Evolutionary conservation across 345 rosid genomes (phyloP).

Genomic region (Citrus mangshanensis): DNA sequence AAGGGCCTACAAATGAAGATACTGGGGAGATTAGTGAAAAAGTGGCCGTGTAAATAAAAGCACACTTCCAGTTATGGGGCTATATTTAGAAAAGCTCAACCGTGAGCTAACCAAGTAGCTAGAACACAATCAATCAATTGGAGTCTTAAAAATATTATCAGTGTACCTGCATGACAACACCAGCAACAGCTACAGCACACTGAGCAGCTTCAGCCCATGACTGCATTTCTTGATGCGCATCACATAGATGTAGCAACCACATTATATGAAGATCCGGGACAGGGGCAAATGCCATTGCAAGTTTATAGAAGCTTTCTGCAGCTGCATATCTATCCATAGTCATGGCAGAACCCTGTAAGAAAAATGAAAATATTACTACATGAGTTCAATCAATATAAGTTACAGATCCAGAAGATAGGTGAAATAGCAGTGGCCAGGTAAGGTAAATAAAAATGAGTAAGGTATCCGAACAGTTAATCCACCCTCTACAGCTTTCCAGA

Average conservation of each 20-base stretch:
- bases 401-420: background rate
- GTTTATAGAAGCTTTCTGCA: conserved; percentile 95
- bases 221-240: conserved; percentile 99
- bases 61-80: background rate
- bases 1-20: conserved; percentile 59
- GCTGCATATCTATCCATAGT: conserved; percentile 92
- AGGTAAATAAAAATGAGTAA: background rate
- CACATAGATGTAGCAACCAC: conserved; percentile 98
- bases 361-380: conserved; percentile 5
- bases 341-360: conserved; percentile 68
- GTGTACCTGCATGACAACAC: conserved; percentile 89
- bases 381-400: conserved; percentile 1
- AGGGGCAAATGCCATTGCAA: conserved; percentile 98
- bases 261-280: conserved; percentile 99
- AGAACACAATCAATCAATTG: background rate
- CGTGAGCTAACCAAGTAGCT: background rate
- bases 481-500: background rate
- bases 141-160: background rate
- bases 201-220: conserved; percentile 99
- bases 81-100: background rate
- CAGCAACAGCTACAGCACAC: conserved; percentile 94
- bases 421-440: background rate
- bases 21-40: conserved; percentile 5
- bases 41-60: background rate
- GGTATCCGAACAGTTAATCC: background rate